These are phyloP conservation scores for Nemania diffusa DNA, from an alignment of 2,329 filamentous ascomycete species.

Conservation along the genomic window DNA sequence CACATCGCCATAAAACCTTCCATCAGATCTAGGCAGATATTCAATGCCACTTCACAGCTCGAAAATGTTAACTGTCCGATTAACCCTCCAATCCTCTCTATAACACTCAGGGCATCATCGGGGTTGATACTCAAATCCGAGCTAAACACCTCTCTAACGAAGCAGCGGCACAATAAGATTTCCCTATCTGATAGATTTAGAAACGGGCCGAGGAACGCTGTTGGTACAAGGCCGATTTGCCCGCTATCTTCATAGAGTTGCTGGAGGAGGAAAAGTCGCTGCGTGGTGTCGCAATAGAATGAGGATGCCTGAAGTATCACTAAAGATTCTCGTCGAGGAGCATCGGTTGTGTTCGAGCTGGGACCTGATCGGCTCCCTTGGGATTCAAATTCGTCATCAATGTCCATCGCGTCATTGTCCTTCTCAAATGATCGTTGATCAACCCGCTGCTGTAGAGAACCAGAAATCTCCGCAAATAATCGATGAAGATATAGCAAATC, in stretches of 20 bases:
- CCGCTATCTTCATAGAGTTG: constrained; percentile 55
- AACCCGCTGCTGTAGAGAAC: constrained; percentile 48
- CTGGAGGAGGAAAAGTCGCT: constrained; percentile 59
- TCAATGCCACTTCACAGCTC: constrained; percentile 78
- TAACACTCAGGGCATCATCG: constrained; percentile 58
- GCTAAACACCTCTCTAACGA: constrained; percentile 63
- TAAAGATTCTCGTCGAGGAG: constrained; percentile 60
- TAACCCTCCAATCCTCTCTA: constrained; percentile 63
- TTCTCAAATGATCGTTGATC: constrained; percentile 47
- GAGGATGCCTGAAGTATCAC: constrained; percentile 56
- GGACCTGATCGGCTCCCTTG: constrained; percentile 62
- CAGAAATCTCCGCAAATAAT: constrained; percentile 56
- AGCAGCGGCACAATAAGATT: constrained; percentile 61
- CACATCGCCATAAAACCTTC: constrained; percentile 71
- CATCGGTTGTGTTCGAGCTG: constrained; percentile 50
- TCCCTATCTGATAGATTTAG: constrained; percentile 63
- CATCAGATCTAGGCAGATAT: constrained; percentile 74
- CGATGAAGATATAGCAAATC: constrained; percentile 56
- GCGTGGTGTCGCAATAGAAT: constrained; percentile 60
- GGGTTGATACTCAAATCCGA: constrained; percentile 63
- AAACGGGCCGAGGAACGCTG: constrained; percentile 61
- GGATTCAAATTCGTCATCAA: constrained; percentile 73
- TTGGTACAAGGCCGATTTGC: constrained; percentile 62
- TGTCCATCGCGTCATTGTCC: constrained; percentile 44
- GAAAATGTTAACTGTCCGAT: constrained; percentile 70